Base-by-base conservation (phyloP, 257 asterid genomes). In the Echium plantagineum region DNA sequence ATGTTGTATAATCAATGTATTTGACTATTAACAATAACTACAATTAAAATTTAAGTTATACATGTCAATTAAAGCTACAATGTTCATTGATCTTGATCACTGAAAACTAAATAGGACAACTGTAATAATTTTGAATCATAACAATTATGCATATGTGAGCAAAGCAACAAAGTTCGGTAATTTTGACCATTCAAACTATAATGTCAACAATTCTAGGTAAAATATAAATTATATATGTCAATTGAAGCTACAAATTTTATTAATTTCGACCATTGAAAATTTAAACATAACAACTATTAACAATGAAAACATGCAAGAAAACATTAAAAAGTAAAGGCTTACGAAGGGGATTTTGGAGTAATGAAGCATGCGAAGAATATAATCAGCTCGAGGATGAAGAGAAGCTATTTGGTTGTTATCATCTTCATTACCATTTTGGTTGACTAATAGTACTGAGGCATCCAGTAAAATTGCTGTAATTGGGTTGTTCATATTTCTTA, bases 281-380 rank as follows among this genome's bases (percentile, higher is more conserved):
- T n/a, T n/a, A n/a, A n/a, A n/a, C n/a, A n/a, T n/a, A n/a, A n/a
- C n/a, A n/a, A n/a, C n/a, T n/a, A n/a, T n/a, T n/a, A n/a, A n/a
- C n/a, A n/a, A n/a, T n/a, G n/a, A n/a, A n/a, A n/a, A n/a, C n/a
- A 10, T 49, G 65, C 57, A 38, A 35, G 1, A 21, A 58, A 15
- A 6, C 18, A 7, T 13, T 28, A 28, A 28, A 28, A 28, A 28
- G 3, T 24, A 28, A 28, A 28, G 32, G 5, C 0, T 62, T 82
- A 85, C 96, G 7, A 75, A 66, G 20, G 75, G 80, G 68, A 87
- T 77, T 61, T 78, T 78, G 77, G 89, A 84, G 81, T 90, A 75
- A 51, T 78, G 87, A 21, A 90, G 88, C 72, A 69, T 80, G 67
- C 86, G 84, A 58, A 90, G 94, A 67, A 90, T 62, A 75, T 65